Evolutionary conservation across 208 protist species (phyloP).

Genomic region (Trypanosoma mega): DNA sequence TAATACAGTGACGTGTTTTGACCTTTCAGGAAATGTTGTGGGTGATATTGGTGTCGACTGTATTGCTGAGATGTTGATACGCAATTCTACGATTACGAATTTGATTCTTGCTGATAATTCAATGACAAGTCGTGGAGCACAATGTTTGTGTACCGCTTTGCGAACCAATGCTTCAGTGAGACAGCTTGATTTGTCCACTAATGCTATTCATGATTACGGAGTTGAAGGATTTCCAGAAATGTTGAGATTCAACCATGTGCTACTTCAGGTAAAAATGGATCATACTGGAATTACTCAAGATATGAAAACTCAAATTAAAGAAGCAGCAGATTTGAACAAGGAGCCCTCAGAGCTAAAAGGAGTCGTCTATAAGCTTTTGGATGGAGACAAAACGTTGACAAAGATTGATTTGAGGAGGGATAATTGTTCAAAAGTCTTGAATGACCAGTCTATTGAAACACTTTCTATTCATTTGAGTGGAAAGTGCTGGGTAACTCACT

Average conservation of each 20-base stretch:
- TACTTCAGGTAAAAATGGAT: constrained; percentile 44
- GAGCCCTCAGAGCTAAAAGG: constrained; percentile 62
- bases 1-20: constrained; percentile 50
- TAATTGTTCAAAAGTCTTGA: constrained; percentile 36
- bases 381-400: constrained; percentile 42
- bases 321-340: constrained; percentile 71
- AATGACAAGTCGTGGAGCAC: constrained; percentile 71
- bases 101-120: constrained; percentile 68
- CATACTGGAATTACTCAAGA: constrained; percentile 50
- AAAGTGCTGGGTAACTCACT: constrained; percentile 38
- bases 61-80: constrained; percentile 67
- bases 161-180: constrained; percentile 57
- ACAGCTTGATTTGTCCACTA: constrained; percentile 67
- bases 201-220: constrained; percentile 52
- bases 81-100: constrained; percentile 48
- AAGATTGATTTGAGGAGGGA: constrained; percentile 50
- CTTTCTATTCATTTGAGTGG: constrained; percentile 53
- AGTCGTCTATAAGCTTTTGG: constrained; percentile 57
- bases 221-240: constrained; percentile 52
- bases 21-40: constrained; percentile 82
- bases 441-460: constrained; percentile 62
- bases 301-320: constrained; percentile 38
- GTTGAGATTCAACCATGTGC: constrained; percentile 56
- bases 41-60: constrained; percentile 65
- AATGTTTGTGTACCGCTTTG: constrained; percentile 72